Conservation (phyloP, 345 rosid genomes). For the Reutealis trisperma region DNA sequence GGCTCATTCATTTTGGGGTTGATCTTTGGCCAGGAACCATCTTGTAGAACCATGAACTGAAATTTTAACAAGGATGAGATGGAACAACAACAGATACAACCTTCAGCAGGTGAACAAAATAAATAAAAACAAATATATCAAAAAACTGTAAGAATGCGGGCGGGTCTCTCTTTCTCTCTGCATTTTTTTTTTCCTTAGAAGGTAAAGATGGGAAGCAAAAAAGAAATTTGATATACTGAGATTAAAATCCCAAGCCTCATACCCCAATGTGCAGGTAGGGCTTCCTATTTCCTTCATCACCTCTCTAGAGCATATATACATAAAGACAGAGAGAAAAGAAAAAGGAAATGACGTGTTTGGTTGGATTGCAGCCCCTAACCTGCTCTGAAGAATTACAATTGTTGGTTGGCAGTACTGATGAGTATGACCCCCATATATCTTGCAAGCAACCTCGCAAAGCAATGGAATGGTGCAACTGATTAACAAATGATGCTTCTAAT, state of each 20-base stretch:
- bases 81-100: slow-evolving; percentile 8
- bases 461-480: slow-evolving; percentile 48
- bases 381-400: slow-evolving; percentile 34
- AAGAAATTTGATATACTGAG: background rate
- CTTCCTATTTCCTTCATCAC: background rate
- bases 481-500: slow-evolving; percentile 69
- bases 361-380: slow-evolving; percentile 42
- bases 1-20: slow-evolving; percentile 38
- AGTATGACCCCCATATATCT: slow-evolving; percentile 26
- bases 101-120: background rate
- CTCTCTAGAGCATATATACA: background rate
- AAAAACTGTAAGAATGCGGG: background rate
- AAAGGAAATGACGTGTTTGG: no score
- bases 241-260: background rate
- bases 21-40: slow-evolving; percentile 43
- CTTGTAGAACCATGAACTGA: slow-evolving; percentile 49
- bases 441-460: slow-evolving; percentile 23
- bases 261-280: background rate
- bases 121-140: no score
- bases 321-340: background rate
- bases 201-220: background rate
- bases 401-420: slow-evolving; percentile 26
- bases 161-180: background rate
- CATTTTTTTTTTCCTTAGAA: background rate
- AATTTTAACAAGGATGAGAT: slow-evolving; percentile 6